These are phyloP conservation scores for Gracilaria domingensis DNA, from an alignment of 23 red algal species.

Conservation along the genomic window DNA sequence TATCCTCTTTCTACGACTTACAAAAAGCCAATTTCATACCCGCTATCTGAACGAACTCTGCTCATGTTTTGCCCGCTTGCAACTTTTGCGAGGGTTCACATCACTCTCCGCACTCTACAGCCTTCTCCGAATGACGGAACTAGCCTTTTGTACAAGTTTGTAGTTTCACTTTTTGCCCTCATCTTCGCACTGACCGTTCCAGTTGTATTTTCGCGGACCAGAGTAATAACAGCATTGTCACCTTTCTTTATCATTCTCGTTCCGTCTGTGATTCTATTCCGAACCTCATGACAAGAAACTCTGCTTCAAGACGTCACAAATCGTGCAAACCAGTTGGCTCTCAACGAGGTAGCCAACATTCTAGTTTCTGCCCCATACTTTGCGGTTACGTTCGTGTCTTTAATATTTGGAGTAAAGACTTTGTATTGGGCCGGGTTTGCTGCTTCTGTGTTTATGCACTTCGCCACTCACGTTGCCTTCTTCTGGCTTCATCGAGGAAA, in stretches of 20 bases:
- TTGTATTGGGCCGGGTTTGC: conserved; percentile 22
- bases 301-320: conserved; percentile 31
- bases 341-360: background rate
- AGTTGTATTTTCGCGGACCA: background rate
- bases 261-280: background rate
- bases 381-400: conserved; percentile 8
- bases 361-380: conserved; percentile 1
- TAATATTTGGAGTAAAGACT: background rate
- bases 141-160: conserved; percentile 3
- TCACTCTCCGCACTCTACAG: conserved; percentile 11
- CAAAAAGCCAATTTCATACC: background rate
- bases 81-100: conserved; percentile 26
- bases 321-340: conserved; percentile 12
- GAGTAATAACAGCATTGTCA: conserved; percentile 25
- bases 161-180: background rate
- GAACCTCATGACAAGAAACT: background rate
- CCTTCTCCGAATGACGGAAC: conserved; percentile 2
- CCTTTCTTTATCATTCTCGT: conserved; percentile 4
- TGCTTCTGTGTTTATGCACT: conserved; percentile 15
- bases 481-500: conserved; percentile 36
- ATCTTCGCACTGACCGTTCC: conserved; percentile 11
- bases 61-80: conserved; percentile 30
- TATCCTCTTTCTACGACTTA: background rate
- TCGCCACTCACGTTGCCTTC: conserved; percentile 10
- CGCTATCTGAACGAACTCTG: background rate